Evolutionary conservation across 78 protist genomes (phyloP).

Genomic region (Dictyostelium citrinum): DNA sequence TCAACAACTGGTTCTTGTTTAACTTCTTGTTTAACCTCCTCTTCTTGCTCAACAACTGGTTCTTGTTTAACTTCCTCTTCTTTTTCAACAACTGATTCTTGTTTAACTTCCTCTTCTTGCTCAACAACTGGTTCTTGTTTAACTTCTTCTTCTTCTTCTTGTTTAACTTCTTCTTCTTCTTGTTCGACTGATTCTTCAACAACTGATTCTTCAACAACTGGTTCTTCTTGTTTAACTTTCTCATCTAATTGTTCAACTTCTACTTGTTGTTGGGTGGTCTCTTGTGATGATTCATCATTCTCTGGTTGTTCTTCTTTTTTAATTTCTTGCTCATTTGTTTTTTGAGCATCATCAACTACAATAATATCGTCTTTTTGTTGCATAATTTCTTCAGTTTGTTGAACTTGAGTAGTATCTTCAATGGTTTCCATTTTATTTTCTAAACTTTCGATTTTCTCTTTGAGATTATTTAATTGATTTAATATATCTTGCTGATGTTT

Average conservation of each 20-base stretch:
- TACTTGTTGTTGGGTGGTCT: neutral
- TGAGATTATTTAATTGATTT: neutral
- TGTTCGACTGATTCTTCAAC: neutral
- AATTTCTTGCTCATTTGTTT: neutral
- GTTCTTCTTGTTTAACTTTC: neutral
- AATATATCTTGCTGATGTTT: neutral
- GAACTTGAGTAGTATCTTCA: constrained; percentile 14
- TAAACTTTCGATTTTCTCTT: neutral
- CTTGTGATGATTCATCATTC: neutral
- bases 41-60: constrained; percentile 26
- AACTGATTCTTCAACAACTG: neutral
- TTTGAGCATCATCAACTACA: neutral
- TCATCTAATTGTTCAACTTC: neutral
- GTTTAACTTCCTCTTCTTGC: neutral
- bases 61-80: neutral
- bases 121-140: neutral
- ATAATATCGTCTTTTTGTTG: neutral
- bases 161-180: neutral
- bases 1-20: constrained; percentile 29
- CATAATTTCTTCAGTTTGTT: neutral
- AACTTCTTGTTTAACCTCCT: constrained; percentile 8
- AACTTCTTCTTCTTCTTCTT: too few species aligned
- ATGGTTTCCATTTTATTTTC: constrained; percentile 20
- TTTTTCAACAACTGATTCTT: neutral
- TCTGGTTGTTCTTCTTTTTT: neutral